Evolutionary conservation across 768 basidiomycete species (phyloP), one percentile per base, ranked within the genome.

Genomic region (Rhizopogon vinicolor): DNA sequence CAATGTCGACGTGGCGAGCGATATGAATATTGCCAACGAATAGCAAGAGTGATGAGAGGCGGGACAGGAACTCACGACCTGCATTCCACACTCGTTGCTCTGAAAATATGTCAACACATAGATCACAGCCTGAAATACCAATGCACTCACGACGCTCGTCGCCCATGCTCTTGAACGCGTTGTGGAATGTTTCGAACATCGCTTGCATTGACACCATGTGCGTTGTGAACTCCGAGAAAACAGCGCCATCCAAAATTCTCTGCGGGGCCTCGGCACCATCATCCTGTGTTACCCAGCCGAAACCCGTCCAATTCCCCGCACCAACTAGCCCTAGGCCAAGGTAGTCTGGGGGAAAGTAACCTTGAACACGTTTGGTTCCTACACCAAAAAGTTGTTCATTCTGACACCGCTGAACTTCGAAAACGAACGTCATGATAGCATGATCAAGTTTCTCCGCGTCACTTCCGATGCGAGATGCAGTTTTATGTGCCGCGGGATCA

Each of bases 241-340:
- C 76, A 22, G 83, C 81, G 2, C 76, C 66, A 18, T 77, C 74
- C 51, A 90, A 69, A 39, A 74, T 62, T 46, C 75, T 76, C 61
- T 72, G 72, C 16, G 83, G 80, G 31, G 65, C 66, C 31, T 75
- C 76, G 18, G 74, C 74, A 7, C 78, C 75, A 31, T 79, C 78
- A 40, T 79, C 78, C 43, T 79, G 66, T 25, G 81, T 75, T 41
- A 89, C 81, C 79, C 86, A 94, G 35, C 93, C 93, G 60, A 91
- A 90, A 12, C 91, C 93, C 61, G 83, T 89, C 92, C 92, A 94
- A 19, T 75, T 74, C 9, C 80, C 92, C 3, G 85, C 89, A n/a
- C 93, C 93, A 37, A 89, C 79, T n/a, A 91, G 75, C 16, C 91
- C 89, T 16, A 85, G 68, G 0, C 93, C 93, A 44, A 93, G 71